Percentiles rank a stretch among this genome's conserved stretches.
Conservation (phyloP, 192 early-diverging fungal species). For the Dimargaris cristalligena region DNA sequence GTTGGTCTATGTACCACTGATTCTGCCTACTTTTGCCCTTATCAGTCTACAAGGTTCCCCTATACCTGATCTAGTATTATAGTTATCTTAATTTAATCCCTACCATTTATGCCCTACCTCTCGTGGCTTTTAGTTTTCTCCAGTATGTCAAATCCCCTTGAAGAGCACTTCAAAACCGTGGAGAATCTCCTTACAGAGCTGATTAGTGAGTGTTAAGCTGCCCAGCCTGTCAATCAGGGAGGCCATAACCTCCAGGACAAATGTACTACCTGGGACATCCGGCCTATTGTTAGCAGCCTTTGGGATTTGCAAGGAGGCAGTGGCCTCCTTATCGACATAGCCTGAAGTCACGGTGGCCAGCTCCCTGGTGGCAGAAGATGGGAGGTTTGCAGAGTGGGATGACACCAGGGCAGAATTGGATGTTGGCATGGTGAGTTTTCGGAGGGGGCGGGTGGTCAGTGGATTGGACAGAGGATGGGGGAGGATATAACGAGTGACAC, state of each 20-base stretch:
- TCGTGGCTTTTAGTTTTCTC: neutral
- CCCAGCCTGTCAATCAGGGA: neutral
- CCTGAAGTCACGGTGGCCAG: too few relatives aligned
- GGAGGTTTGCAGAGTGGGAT: too few relatives aligned
- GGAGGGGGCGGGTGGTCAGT: too few relatives aligned
- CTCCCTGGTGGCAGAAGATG: too few relatives aligned
- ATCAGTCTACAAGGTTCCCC: neutral
- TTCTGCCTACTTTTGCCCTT: neutral
- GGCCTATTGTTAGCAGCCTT: too few relatives aligned
- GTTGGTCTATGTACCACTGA: neutral
- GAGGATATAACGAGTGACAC: too few relatives aligned
- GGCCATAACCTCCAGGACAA: neutral
- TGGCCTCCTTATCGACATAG: too few relatives aligned
- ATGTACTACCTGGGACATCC: too few relatives aligned
- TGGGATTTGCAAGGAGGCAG: too few relatives aligned
- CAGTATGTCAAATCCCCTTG: neutral
- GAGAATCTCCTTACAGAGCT: neutral
- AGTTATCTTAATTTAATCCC: neutral
- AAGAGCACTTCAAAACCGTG: neutral
- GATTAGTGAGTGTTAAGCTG: neutral
- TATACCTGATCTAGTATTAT: neutral
- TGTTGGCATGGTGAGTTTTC: too few relatives aligned
- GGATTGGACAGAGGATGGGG: too few relatives aligned
- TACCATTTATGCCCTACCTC: neutral
- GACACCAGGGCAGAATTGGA: too few relatives aligned